Evolutionary conservation across 2,329 filamentous ascomycete species (phyloP).

Genomic region (Aspergillus ibericus): DNA sequence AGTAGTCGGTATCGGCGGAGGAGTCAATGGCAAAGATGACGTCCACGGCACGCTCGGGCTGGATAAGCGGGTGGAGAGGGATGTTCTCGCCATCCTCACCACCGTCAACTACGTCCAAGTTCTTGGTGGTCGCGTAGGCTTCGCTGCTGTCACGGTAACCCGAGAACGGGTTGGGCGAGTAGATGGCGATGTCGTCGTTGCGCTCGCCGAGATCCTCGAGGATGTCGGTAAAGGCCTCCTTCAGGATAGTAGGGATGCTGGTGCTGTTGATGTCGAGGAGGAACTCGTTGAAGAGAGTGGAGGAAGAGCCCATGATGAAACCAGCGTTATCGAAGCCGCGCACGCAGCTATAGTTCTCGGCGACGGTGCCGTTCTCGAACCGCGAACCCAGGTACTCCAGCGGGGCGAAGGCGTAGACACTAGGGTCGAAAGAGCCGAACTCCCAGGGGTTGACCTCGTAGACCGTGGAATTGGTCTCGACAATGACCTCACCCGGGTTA

Average conservation of each 20-base stretch:
- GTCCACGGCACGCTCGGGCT: constrained; percentile 70
- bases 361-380: constrained; percentile 64
- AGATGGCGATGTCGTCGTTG: constrained; percentile 73
- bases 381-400: constrained; percentile 70
- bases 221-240: constrained; percentile 53
- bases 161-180: constrained; percentile 74
- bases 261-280: constrained; percentile 64
- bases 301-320: constrained; percentile 83
- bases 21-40: constrained; percentile 80
- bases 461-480: constrained; percentile 72
- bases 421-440: constrained; percentile 74
- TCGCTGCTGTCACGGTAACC: constrained; percentile 62
- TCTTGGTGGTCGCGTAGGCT: constrained; percentile 52
- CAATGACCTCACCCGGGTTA: constrained; percentile 58
- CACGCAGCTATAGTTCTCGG: constrained; percentile 62
- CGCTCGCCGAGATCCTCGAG: constrained; percentile 57
- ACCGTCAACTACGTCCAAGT: constrained; percentile 74
- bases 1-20: constrained; percentile 67
- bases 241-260: constrained; percentile 52
- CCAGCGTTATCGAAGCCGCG: constrained; percentile 79
- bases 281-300: constrained; percentile 79
- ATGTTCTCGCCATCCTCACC: constrained; percentile 78
- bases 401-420: constrained; percentile 69
- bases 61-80: constrained; percentile 73
- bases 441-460: constrained; percentile 80